Base-by-base conservation (phyloP, 352 stramenopile species). In the Phytopythium vexans region DNA sequence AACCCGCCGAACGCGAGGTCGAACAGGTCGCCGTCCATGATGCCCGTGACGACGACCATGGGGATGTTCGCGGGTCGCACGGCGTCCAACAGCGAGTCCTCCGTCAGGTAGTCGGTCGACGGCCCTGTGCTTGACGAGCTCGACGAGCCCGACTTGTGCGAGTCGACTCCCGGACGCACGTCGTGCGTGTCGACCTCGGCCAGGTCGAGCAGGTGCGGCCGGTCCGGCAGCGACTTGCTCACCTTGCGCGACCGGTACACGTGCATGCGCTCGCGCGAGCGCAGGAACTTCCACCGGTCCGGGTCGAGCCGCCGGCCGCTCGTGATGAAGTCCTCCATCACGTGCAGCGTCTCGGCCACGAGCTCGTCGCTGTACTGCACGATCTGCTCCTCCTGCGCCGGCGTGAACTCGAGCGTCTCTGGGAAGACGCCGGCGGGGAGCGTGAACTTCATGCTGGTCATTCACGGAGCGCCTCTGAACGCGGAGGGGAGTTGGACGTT, bases 1-100 rank as follows among this genome's bases (percentile, higher is more conserved):
- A 82, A 52, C 0, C 45, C 39, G 33, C 72, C 68, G 46, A 68
- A 72, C 3, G 55, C 60, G 11, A 63, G 51, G 49, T 78, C 72
- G 35, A 74, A 68, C 2, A 78, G 8, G 1, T 33, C 52, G 34
- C 72, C 68, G 32, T 74, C 60, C 32, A 75, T 58, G 42, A 63
- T 56, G 9, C 71, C 71, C 0, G 65, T 70, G 5, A 70, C 57
- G 4, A 75, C 38, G 8, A 74, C 32, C 0, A 74, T 10, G 38
- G 64, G 60, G 16, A 68, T 55, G 4, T 62, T 42, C 11, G 50
- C 27, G 5, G 69, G 69, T 43, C 70, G 66, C 8, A 58, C 52
- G 4, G 50, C 59, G 35, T 56, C 48, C 54, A 73, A 43, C 37
- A 65, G 48, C 49, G 59, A 66, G 39, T 73, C 63, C 37, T 75